These are phyloP conservation scores for Phaeosphaeriaceae sp. DNA, from an alignment of 2,329 filamentous ascomycete species.

Conservation along the genomic window DNA sequence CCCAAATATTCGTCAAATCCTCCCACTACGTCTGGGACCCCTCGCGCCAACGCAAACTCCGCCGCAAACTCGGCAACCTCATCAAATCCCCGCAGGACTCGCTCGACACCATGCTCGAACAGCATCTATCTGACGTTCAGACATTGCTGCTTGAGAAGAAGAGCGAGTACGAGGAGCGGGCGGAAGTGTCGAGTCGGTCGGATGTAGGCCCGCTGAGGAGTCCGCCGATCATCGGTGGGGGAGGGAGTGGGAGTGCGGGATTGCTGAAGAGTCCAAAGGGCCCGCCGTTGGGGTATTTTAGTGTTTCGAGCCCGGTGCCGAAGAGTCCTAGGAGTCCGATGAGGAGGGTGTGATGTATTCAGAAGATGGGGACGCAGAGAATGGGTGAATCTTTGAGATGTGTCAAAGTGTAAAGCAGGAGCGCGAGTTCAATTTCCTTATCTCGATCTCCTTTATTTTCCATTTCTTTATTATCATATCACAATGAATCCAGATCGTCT, in stretches of 20 bases:
- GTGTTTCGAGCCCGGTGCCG: constrained; percentile 22
- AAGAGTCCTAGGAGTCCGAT: constrained; percentile 34
- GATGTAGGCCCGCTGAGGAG: constrained; percentile 26
- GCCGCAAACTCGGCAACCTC: constrained; percentile 65
- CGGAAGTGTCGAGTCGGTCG: constrained; percentile 26
- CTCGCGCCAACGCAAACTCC: constrained; percentile 62
- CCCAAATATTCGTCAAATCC: constrained; percentile 76
- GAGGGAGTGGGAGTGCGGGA: background rate
- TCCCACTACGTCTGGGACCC: constrained; percentile 78
- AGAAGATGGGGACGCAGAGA: background rate
- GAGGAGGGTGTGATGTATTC: constrained; percentile 34
- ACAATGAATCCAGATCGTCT: too few relatives aligned
- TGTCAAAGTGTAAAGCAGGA: too few relatives aligned
- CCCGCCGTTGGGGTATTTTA: constrained; percentile 40
- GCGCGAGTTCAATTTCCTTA: background rate
- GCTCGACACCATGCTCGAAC: constrained; percentile 64
- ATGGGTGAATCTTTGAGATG: too few relatives aligned
- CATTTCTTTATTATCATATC: too few relatives aligned
- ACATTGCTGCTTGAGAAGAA: constrained; percentile 53
- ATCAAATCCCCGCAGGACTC: constrained; percentile 53
- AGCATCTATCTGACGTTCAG: constrained; percentile 60
- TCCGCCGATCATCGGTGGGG: constrained; percentile 14
- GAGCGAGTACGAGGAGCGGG: constrained; percentile 45
- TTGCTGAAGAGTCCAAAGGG: constrained; percentile 22
- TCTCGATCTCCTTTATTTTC: background rate